Evolutionary conservation across 305 asterid species (phyloP), one percentile per base, ranked within the genome.

Genomic region (Lippia alba): DNA sequence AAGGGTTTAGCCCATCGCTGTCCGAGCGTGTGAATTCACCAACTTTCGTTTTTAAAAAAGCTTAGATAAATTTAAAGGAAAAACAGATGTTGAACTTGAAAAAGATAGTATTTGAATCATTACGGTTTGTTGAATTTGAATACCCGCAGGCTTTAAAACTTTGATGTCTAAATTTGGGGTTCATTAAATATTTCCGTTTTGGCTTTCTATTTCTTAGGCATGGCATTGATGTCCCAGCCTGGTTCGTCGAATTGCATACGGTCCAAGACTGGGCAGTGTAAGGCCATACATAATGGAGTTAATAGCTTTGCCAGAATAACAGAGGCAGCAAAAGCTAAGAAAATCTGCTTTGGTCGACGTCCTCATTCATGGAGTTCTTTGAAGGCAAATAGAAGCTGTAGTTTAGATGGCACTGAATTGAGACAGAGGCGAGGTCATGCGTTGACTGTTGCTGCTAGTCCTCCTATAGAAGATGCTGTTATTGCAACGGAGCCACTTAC

Each of bases 401-500:
- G 73, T 72, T 62, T 74, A 50, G 79, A 76, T 76, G 77, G 78
- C 45, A 44, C 33, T 54, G 79, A 76, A 64, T 76, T 71, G 16
- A 84, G 69, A 75, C 60, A 34, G 65, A 81, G 80, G 69, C 76
- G 79, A 71, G 76, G 90, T 64, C 73, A 54, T 61, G 75, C 32
- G 72, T 56, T 80, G 64, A 84, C 81, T 73, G 96, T 91, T 65
- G 94, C 89, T 74, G 97, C 99, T 40, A 91, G 97, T 81, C 99
- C 97, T 81, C 97, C 99, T 12, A 89, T 91, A 9, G 97, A 94
- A 70, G 97, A 91, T 78, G 88, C 87, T 64, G 90, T 85, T 79
- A 74, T 88, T 80, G 89, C 87, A 12, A 55, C 97, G 4, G 96
- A 91, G 74, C 98, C 97, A 15, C 85, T 91, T 57, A 93, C 97